phyloP scores from a whole-genome alignment of 140 eudicot species.

The Senecio squalidus region DNA sequence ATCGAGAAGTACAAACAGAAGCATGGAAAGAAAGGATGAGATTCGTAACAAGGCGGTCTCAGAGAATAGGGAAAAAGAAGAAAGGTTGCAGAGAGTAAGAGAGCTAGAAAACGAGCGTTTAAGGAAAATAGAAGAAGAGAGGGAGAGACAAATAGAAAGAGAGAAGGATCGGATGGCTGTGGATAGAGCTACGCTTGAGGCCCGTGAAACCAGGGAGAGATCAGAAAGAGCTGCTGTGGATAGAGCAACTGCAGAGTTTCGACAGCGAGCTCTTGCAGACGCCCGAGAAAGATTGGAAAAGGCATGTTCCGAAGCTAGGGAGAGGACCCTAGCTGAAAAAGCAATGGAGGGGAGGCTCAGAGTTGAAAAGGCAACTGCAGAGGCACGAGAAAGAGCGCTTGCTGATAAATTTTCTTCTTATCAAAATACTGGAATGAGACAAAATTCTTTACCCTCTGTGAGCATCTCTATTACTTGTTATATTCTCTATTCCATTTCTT shows the following conservation, averaged over 20 bases:
- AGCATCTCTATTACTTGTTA: slow-evolving; percentile 25
- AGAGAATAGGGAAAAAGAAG: slow-evolving; percentile 32
- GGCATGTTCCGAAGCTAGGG: slow-evolving; percentile 79
- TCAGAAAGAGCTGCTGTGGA: slow-evolving; percentile 67
- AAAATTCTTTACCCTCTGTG: slow-evolving; percentile 56
- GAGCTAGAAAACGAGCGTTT: slow-evolving; percentile 55
- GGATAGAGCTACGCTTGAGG: slow-evolving; percentile 66
- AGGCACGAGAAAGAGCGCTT: slow-evolving; percentile 65
- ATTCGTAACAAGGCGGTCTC: slow-evolving; percentile 1
- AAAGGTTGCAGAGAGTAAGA: slow-evolving; percentile 34
- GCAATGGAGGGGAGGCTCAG: slow-evolving; percentile 39
- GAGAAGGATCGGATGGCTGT: slow-evolving; percentile 86
- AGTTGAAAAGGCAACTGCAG: slow-evolving; percentile 65
- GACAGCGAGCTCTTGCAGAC: slow-evolving; percentile 79
- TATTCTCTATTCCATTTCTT: not conserved
- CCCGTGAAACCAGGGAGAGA: slow-evolving; percentile 61
- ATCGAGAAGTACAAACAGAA: slow-evolving; percentile 6
- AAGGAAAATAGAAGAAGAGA: slow-evolving; percentile 64
- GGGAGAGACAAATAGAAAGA: slow-evolving; percentile 85
- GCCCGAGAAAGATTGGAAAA: slow-evolving; percentile 89
- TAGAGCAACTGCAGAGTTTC: slow-evolving; percentile 66
- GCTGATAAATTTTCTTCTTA: slow-evolving; percentile 45
- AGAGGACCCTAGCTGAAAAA: slow-evolving; percentile 50
- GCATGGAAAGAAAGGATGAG: slow-evolving; percentile 20
- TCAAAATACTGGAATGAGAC: slow-evolving; percentile 46